Percentiles rank a stretch among this genome's conserved stretches.
phyloP scores from a whole-genome alignment of 345 rosid species.

The Citrus sp. region DNA sequence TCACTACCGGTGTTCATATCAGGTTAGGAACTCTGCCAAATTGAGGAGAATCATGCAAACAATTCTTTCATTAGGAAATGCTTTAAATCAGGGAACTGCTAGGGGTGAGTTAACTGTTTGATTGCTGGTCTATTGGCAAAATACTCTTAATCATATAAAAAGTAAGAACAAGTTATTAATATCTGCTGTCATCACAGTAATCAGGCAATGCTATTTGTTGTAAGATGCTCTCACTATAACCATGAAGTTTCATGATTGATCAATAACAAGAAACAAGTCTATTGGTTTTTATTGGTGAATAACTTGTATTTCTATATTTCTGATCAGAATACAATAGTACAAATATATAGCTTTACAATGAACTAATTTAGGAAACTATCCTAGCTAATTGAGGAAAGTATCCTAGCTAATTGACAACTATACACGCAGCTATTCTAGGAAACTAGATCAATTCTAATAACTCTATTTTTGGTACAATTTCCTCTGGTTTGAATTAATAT shows the following conservation, averaged over 20 bases:
- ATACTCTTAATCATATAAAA: neutral
- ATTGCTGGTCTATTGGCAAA: neutral
- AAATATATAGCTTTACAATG: too few relatives aligned
- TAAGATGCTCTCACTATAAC: neutral
- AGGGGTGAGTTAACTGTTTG: conserved; percentile 62
- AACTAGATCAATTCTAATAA: too few relatives aligned
- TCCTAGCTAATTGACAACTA: too few relatives aligned
- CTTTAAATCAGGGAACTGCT: conserved; percentile 94
- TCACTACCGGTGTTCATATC: conserved; percentile 21
- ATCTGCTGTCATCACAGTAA: neutral
- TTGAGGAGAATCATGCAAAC: conserved; percentile 95
- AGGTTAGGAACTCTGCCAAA: conserved; percentile 65
- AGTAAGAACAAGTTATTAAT: neutral
- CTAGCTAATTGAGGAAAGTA: too few relatives aligned
- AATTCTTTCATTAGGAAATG: conserved; percentile 87
- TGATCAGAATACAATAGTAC: too few relatives aligned
- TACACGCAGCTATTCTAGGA: too few relatives aligned
- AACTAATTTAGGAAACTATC: too few relatives aligned
- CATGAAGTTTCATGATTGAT: neutral
- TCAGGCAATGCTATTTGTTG: neutral
- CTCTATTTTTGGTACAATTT: too few relatives aligned
- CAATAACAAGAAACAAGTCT: neutral
- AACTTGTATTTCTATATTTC: too few relatives aligned
- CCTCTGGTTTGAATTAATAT: too few relatives aligned
- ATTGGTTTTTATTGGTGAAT: too few relatives aligned